A percentile compares a stretch with the other conserved stretches of the same genome.
Evolutionary conservation across 805 yeast genomes (phyloP).

Genomic region (Zygosaccharomyces bailii): DNA sequence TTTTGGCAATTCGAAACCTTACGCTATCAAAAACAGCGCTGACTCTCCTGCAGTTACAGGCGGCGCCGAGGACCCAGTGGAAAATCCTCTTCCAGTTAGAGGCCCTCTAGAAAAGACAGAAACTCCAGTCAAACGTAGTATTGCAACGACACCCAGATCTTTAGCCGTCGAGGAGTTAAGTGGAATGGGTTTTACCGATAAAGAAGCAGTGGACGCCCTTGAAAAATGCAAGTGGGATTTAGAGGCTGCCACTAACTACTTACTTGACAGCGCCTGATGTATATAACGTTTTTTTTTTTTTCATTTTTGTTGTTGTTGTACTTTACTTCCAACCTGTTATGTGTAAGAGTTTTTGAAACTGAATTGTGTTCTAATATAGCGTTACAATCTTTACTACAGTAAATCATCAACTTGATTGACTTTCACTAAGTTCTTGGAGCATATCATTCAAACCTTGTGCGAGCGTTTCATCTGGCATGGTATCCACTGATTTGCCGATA

Average conservation of each 20-base stretch:
- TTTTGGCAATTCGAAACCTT: constrained; percentile 51
- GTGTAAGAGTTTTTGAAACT: constrained; percentile 2
- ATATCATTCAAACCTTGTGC: constrained; percentile 29
- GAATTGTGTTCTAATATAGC: constrained; percentile 2
- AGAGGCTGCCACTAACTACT: constrained; percentile 81
- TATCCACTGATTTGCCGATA: constrained; percentile 25
- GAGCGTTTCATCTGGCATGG: constrained; percentile 22
- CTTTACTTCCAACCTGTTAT: not conserved
- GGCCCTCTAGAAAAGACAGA: constrained; percentile 9
- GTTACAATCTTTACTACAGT: not conserved
- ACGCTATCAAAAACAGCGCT: constrained; percentile 6
- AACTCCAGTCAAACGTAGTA: constrained; percentile 27
- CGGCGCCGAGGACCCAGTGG: constrained; percentile 17
- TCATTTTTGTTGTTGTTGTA: not conserved
- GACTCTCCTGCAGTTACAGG: constrained; percentile 8
- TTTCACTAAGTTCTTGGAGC: constrained; percentile 25
- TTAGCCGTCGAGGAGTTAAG: constrained; percentile 71
- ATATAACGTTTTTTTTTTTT: not conserved
- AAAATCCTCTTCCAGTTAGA: constrained; percentile 17
- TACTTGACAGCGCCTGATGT: constrained; percentile 64
- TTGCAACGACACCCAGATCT: constrained; percentile 46
- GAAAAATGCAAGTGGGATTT: constrained; percentile 67
- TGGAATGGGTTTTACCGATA: constrained; percentile 83
- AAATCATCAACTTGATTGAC: not conserved
- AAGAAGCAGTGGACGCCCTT: constrained; percentile 65